Conservation (phyloP, 2,329 filamentous ascomycete species). For the Gremmenia infestans region DNA sequence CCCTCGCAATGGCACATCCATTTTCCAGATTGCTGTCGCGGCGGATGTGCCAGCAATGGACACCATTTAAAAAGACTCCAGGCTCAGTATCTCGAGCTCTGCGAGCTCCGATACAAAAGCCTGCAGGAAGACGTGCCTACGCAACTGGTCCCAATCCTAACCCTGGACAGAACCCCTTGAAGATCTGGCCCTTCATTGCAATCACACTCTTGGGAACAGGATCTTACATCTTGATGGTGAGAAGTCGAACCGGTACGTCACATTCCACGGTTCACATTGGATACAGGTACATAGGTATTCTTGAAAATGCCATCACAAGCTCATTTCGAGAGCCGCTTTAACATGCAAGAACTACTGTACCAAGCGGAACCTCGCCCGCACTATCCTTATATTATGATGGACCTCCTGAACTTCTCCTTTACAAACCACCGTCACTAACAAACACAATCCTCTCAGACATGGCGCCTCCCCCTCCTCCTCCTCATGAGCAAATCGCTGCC, state of each 20-base stretch:
- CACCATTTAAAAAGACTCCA: constrained; percentile 14
- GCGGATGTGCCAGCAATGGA: constrained; percentile 22
- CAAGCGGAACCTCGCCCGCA: not conserved
- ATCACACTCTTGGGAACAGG: constrained; percentile 44
- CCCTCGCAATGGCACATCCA: constrained; percentile 23
- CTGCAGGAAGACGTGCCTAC: constrained; percentile 20
- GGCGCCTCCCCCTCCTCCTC: constrained; percentile 29
- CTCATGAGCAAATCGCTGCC: constrained; percentile 35
- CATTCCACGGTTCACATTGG: not conserved
- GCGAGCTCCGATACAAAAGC: constrained; percentile 14
- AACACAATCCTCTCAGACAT: constrained; percentile 32
- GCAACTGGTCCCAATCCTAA: constrained; percentile 26
- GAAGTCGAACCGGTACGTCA: constrained; percentile 37
- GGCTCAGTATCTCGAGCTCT: constrained; percentile 17
- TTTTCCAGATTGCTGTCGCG: constrained; percentile 23
- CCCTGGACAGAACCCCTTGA: constrained; percentile 31
- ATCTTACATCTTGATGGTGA: constrained; percentile 47
- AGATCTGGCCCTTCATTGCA: constrained; percentile 34
- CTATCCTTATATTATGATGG: not conserved
- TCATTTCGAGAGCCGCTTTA: constrained; percentile 27
- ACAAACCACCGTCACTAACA: constrained; percentile 2
- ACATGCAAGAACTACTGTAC: constrained; percentile 3
- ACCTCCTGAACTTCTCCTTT: not conserved
- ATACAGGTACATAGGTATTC: not conserved
- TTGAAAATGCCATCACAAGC: not conserved